Percentiles rank a stretch among this genome's conserved stretches.
phyloP scores from a whole-genome alignment of 352 stramenopile genomes.

The Pythium aristosporum region DNA sequence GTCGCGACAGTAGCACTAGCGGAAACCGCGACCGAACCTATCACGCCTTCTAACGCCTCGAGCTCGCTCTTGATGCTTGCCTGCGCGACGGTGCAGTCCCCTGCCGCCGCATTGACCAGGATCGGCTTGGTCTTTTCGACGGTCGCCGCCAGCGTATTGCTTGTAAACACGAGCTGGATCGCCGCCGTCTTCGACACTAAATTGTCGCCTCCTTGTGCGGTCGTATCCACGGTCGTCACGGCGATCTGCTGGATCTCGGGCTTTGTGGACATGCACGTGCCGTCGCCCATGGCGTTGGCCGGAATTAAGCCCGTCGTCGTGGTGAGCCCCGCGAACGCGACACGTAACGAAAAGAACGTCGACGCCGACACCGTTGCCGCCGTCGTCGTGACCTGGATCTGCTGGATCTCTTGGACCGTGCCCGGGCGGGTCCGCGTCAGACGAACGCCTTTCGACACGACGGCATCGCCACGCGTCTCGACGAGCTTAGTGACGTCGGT shows the following conservation, averaged over 20 bases:
- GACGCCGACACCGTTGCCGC: constrained; percentile 30
- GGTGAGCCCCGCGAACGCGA: constrained; percentile 42
- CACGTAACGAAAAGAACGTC: constrained; percentile 48
- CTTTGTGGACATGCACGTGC: constrained; percentile 58
- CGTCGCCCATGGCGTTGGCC: constrained; percentile 62
- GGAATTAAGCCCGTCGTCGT: constrained; percentile 82
- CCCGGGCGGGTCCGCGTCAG: constrained; percentile 44
- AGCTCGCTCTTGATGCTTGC: constrained; percentile 51
- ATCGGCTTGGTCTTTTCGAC: constrained; percentile 78
- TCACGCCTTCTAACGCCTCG: constrained; percentile 37
- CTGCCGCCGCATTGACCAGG: constrained; percentile 67
- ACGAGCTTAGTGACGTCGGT: constrained; percentile 33
- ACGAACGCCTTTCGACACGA: constrained; percentile 45
- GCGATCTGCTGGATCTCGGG: constrained; percentile 90
- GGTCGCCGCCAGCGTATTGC: constrained; percentile 45
- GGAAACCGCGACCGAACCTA: constrained; percentile 50
- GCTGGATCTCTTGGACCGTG: constrained; percentile 66
- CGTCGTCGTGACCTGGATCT: constrained; percentile 59
- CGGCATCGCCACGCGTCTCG: constrained; percentile 51
- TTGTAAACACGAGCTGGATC: constrained; percentile 90
- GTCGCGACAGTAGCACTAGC: constrained; percentile 45
- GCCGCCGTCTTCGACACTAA: constrained; percentile 82
- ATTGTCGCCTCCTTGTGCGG: constrained; percentile 80
- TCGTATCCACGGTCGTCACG: constrained; percentile 91
- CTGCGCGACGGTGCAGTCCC: constrained; percentile 80